Conservation (phyloP, 805 yeast genomes). For the Nakazawaea molendinolei region DNA sequence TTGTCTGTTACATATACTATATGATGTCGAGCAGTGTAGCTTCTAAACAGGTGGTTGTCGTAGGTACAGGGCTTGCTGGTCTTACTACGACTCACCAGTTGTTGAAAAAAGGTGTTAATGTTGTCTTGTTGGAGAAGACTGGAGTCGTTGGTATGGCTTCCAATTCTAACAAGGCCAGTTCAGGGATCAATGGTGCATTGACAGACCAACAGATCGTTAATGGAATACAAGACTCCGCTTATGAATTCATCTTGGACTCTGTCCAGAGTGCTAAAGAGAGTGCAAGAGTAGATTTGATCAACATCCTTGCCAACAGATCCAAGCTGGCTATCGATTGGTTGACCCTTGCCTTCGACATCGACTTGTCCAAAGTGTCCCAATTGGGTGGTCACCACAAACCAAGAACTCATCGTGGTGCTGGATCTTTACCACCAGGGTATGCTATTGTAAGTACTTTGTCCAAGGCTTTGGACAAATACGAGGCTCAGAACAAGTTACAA, state of each 20-base stretch:
- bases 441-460: slow-evolving; percentile 44
- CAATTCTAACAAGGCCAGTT: slow-evolving; percentile 54
- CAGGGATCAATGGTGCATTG: slow-evolving; percentile 47
- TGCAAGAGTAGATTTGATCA: slow-evolving; percentile 22
- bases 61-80: slow-evolving; percentile 57
- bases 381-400: slow-evolving; percentile 35
- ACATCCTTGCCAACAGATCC: slow-evolving; percentile 22
- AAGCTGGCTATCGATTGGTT: slow-evolving; percentile 30
- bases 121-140: slow-evolving; percentile 42
- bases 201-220: slow-evolving; percentile 22
- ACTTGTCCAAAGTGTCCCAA: slow-evolving; percentile 26
- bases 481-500: slow-evolving; percentile 26
- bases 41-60: slow-evolving; percentile 32
- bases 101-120: slow-evolving; percentile 15
- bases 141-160: slow-evolving; percentile 39
- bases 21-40: not conserved
- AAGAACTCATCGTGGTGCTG: slow-evolving; percentile 33
- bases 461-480: slow-evolving; percentile 27
- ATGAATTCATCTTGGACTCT: slow-evolving; percentile 25
- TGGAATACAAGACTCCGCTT: slow-evolving; percentile 22
- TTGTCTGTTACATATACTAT: not conserved
- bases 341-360: slow-evolving; percentile 21
- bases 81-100: slow-evolving; percentile 23
- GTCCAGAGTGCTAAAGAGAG: slow-evolving; percentile 27
- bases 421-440: slow-evolving; percentile 51